Conservation (phyloP, 1,284 basidiomycete genomes). For the Bjerkandera adusta region DNA sequence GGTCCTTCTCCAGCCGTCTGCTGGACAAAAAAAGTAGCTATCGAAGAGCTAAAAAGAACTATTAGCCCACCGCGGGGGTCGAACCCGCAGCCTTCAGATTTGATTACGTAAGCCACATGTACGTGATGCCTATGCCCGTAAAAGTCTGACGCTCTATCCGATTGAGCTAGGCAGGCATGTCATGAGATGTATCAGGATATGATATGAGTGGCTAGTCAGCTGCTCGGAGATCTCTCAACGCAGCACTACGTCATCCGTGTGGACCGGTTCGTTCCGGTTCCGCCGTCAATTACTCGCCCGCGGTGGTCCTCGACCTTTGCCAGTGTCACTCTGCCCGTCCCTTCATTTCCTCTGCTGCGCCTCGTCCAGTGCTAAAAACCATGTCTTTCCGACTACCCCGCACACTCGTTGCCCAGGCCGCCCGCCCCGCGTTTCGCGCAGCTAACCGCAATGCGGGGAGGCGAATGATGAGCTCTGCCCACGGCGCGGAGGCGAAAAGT, state of each 20-base stretch:
- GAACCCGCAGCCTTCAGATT: conserved; percentile 87
- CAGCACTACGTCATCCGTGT: conserved; percentile 9
- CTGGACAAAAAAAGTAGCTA: too few species aligned
- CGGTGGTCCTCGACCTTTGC: neutral
- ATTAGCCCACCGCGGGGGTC: conserved; percentile 83
- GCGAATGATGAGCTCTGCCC: conserved; percentile 6
- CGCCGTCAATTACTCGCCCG: neutral
- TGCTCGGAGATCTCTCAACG: too few species aligned
- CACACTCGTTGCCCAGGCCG: conserved; percentile 5
- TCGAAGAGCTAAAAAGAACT: conserved; percentile 19
- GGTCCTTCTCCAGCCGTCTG: too few species aligned
- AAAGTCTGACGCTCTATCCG: conserved; percentile 85
- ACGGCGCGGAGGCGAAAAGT: neutral
- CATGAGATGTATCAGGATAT: neutral
- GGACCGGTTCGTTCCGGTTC: conserved; percentile 12
- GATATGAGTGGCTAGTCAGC: too few species aligned
- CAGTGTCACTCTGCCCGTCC: neutral
- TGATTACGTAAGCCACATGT: conserved; percentile 28
- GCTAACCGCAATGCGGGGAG: conserved; percentile 6
- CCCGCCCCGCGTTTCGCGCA: conserved; percentile 6
- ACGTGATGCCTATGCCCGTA: conserved; percentile 17
- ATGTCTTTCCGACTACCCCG: conserved; percentile 8
- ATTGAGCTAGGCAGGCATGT: conserved; percentile 78
- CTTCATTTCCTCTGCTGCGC: neutral
- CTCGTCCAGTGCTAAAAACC: too few species aligned